Percentiles rank a stretch among this genome's conserved stretches.
These are phyloP conservation scores for Neovahlkampfia damariscottae DNA, from an alignment of 78 protist species.

Conservation along the genomic window DNA sequence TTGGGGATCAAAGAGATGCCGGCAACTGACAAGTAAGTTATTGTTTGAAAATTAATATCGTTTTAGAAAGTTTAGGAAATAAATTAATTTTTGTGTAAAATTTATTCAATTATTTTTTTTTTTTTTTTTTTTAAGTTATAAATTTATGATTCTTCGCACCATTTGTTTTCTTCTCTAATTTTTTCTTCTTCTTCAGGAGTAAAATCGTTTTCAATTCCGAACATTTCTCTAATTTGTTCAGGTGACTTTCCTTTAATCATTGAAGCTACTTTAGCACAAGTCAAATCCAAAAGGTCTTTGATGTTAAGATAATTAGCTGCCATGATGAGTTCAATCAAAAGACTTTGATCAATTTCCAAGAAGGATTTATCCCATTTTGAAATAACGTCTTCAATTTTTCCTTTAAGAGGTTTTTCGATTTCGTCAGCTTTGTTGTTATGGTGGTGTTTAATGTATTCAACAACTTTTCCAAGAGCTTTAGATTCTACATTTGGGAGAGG, in stretches of 20 bases:
- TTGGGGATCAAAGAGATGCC: too few species aligned
- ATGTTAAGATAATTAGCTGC: slow-evolving; percentile 92
- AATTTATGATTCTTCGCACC: slow-evolving; percentile 73
- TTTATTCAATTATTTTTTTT: too few species aligned
- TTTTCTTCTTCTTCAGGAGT: slow-evolving; percentile 93
- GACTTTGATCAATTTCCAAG: slow-evolving; percentile 32
- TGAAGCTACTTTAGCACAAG: slow-evolving; percentile 81
- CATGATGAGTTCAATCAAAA: slow-evolving; percentile 37
- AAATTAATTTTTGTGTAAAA: too few species aligned
- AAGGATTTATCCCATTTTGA: slow-evolving; percentile 32
- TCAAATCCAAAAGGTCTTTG: slow-evolving; percentile 83
- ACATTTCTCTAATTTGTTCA: slow-evolving; percentile 82
- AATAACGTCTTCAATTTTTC: slow-evolving; percentile 34
- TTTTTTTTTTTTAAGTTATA: not conserved
- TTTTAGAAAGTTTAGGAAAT: too few species aligned
- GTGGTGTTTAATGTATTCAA: slow-evolving; percentile 37
- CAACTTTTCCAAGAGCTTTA: not conserved
- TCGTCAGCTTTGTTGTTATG: slow-evolving; percentile 14
- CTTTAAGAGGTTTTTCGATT: slow-evolving; percentile 39
- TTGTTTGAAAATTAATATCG: too few species aligned
- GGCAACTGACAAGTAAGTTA: too few species aligned
- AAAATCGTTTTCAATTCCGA: slow-evolving; percentile 83
- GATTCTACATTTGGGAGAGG: slow-evolving; percentile 26
- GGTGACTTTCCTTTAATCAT: slow-evolving; percentile 88
- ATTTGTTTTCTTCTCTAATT: slow-evolving; percentile 84